These are phyloP conservation scores for Fusarium hostae DNA, from an alignment of 2,329 filamentous ascomycete genomes.

Conservation along the genomic window DNA sequence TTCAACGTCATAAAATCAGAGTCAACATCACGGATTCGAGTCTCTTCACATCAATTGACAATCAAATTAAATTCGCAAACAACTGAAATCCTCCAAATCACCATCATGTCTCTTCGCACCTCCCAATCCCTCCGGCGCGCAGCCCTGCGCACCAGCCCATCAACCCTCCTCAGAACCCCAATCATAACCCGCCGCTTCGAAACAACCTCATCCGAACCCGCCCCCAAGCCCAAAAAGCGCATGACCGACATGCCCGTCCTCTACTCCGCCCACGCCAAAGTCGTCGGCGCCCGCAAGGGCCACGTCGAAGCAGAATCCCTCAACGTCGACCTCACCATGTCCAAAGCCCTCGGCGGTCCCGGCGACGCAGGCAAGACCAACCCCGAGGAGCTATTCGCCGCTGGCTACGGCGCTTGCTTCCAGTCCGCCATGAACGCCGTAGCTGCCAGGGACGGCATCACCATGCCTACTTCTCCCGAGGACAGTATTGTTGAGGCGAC, in stretches of 20 bases:
- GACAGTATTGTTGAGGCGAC: slow-evolving; percentile 22
- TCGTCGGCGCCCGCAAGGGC: slow-evolving; percentile 18
- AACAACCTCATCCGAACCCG: neutral
- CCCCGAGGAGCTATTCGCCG: slow-evolving; percentile 15
- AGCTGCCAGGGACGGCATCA: slow-evolving; percentile 6
- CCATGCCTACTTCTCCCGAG: slow-evolving; percentile 6
- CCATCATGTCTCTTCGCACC: slow-evolving; percentile 12
- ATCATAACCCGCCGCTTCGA: neutral
- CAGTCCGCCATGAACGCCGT: slow-evolving; percentile 26
- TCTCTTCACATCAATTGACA: neutral
- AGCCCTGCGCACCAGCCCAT: neutral
- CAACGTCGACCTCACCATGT: slow-evolving; percentile 28
- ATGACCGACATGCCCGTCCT: neutral
- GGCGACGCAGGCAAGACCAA: slow-evolving; percentile 24
- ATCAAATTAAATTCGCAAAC: too few species aligned
- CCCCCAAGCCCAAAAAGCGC: neutral
- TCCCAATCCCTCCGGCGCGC: slow-evolving; percentile 5
- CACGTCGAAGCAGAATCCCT: slow-evolving; percentile 23
- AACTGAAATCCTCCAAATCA: accelerated
- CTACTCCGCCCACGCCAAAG: slow-evolving; percentile 25
- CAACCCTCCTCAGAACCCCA: neutral
- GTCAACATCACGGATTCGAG: accelerated
- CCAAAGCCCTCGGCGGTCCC: slow-evolving; percentile 19
- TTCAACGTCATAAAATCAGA: neutral
- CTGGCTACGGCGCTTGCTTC: slow-evolving; percentile 24